Conservation (phyloP, 1,284 basidiomycete species). For the Ustilago lituana region DNA sequence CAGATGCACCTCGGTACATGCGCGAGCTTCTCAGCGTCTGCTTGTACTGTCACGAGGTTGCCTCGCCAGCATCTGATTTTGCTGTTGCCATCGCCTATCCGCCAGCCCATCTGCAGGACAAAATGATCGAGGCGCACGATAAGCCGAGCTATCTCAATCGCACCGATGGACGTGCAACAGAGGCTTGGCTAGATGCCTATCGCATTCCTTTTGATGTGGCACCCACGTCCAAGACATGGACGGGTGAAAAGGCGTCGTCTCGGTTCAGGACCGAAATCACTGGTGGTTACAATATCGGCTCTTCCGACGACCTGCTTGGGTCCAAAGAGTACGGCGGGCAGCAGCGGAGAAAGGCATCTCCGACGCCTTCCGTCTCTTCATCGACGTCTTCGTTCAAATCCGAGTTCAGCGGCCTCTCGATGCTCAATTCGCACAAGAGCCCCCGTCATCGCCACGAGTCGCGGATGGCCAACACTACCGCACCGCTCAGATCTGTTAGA, state of each 20-base stretch:
- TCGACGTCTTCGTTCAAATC: slow-evolving; percentile 33
- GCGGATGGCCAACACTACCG: slow-evolving; percentile 2
- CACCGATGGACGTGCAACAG: slow-evolving; percentile 35
- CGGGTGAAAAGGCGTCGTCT: slow-evolving; percentile 31
- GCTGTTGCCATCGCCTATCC: slow-evolving; percentile 38
- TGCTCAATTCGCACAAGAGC: slow-evolving; percentile 20
- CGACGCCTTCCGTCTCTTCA: slow-evolving; percentile 21
- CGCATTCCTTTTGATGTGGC: slow-evolving; percentile 23
- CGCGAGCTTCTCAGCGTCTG: slow-evolving; percentile 41
- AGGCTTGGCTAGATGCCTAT: slow-evolving; percentile 42
- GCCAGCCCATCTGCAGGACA: slow-evolving; percentile 32
- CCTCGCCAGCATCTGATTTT: slow-evolving; percentile 11
- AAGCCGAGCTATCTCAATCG: slow-evolving; percentile 32
- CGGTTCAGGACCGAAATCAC: slow-evolving; percentile 15
- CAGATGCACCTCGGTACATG: slow-evolving; percentile 30
- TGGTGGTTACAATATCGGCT: slow-evolving; percentile 2
- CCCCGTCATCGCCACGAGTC: slow-evolving; percentile 18
- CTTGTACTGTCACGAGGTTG: slow-evolving; percentile 17
- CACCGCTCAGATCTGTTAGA: slow-evolving; percentile 2
- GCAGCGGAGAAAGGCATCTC: slow-evolving; percentile 12
- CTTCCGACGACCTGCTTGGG: slow-evolving; percentile 10
- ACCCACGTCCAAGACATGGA: slow-evolving; percentile 44
- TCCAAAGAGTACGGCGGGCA: background rate
- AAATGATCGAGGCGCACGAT: slow-evolving; percentile 29
- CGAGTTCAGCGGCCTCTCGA: slow-evolving; percentile 20